Evolutionary conservation across 805 yeast species (phyloP).

Genomic region (Saccharomycopsis guyanensis): DNA sequence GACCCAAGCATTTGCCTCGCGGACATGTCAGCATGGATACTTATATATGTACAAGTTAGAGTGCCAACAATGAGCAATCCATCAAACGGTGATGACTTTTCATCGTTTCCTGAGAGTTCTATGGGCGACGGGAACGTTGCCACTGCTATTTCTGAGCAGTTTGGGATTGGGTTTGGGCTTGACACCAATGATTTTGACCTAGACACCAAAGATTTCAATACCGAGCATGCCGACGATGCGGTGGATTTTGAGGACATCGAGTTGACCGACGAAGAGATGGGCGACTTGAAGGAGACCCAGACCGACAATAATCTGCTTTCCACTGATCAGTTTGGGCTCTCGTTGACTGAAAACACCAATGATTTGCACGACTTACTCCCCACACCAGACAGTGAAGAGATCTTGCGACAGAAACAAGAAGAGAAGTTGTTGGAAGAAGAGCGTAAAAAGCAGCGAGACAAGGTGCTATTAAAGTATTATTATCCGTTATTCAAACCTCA

Average conservation of each 20-base stretch:
- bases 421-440: slow-evolving; percentile 14
- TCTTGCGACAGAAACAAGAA: neutral
- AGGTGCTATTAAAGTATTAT: slow-evolving; percentile 35
- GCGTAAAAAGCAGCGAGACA: slow-evolving; percentile 17
- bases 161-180: slow-evolving; percentile 14
- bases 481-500: slow-evolving; percentile 58
- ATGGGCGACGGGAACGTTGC: slow-evolving; percentile 18
- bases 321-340: neutral
- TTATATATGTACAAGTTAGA: too few relatives aligned
- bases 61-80: too few relatives aligned
- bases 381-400: too few relatives aligned
- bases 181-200: slow-evolving; percentile 1
- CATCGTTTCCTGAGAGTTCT: too few relatives aligned
- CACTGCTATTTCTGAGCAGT: slow-evolving; percentile 11
- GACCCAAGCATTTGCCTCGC: too few relatives aligned
- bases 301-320: neutral
- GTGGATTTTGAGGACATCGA: slow-evolving; percentile 73
- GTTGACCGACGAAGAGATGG: slow-evolving; percentile 22
- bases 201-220: slow-evolving; percentile 24
- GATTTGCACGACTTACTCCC: neutral
- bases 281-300: neutral
- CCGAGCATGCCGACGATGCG: slow-evolving; percentile 83
- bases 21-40: too few relatives aligned
- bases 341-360: neutral
- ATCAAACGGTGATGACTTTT: too few relatives aligned